A percentile compares a stretch with the other conserved stretches of the same genome.
These are phyloP conservation scores for Penicillium sp. DNA, from an alignment of 2,329 filamentous ascomycete species.

Conservation along the genomic window DNA sequence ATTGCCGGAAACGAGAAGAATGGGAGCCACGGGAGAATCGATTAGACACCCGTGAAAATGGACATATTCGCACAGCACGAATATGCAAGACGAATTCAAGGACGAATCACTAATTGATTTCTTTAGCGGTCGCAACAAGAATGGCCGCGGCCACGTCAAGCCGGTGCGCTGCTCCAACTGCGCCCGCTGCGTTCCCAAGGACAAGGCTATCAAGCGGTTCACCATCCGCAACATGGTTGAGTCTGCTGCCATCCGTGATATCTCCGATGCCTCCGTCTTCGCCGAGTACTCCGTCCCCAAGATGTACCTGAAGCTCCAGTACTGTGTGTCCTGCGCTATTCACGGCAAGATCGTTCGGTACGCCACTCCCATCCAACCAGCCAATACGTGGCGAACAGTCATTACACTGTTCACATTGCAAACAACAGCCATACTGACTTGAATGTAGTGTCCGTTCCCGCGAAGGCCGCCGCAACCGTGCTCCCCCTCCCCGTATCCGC, in stretches of 20 bases:
- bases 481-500: conserved; percentile 92
- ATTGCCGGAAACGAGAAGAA: conserved; percentile 20
- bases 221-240: conserved; percentile 99
- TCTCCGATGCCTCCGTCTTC: conserved; percentile 99
- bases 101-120: conserved; percentile 25
- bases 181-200: conserved; percentile 93
- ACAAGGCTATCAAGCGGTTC: conserved; percentile 99
- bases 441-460: conserved; percentile 83
- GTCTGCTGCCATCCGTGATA: conserved; percentile 99
- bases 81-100: conserved; percentile 3
- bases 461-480: conserved; percentile 97
- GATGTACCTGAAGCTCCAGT: conserved; percentile 99
- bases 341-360: conserved; percentile 99
- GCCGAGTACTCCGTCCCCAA: conserved; percentile 99
- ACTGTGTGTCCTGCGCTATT: conserved; percentile 99
- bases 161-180: conserved; percentile 92
- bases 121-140: conserved; percentile 95
- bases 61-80: conserved; percentile 1
- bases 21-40: conserved; percentile 17
- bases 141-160: conserved; percentile 99
- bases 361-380: conserved; percentile 46
- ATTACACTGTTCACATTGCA: neutral
- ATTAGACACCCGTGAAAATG: conserved; percentile 2
- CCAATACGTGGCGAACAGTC: neutral
- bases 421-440: conserved; percentile 6